Base-by-base conservation (phyloP, 2,329 filamentous ascomycete species). In the Trichoderma harzianum region DNA sequence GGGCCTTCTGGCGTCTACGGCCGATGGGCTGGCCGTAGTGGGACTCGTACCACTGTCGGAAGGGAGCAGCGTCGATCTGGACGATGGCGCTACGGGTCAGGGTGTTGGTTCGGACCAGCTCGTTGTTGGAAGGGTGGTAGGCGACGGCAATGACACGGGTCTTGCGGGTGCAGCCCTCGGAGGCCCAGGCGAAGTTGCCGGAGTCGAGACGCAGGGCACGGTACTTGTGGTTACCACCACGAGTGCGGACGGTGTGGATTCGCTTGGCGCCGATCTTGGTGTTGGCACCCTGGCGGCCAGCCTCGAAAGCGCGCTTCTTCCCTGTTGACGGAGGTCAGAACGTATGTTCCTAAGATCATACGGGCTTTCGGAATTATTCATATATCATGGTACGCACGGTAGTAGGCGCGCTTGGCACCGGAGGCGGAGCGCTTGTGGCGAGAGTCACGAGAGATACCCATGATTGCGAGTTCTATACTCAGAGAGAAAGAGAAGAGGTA, bases 121-220 rank as follows among this genome's bases (percentile, higher is more conserved):
- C 96, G 94, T 99, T 99, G 95, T 99, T 99, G 85, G 95, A 98
- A 76, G 96, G 97, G 88, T 99, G 97, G 93, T 94, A 99, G 84
- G 92, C 92, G 87, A 99, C 97, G 82, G 89, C 94, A 85, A 99
- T 98, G 85, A 99, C 93, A 89, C 97, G 96, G 86, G 93, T 94
- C 92, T 99, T 99, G 91, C 96, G 95, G 87, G 95, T 93, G 86
- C 94, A 89, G 83, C 95, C 95, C 90, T 99, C 96, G 78, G 94
- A 98, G 82, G 93, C 95, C 96, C 96, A 99, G 82, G 95, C 95
- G 88, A 98, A 99, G 92, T 99, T 99, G 84, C 96, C 96, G 78
- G 94, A 92, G 85, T 99, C 96, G 88, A 99, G 93, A 87, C 96
- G 96, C 79, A 99, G 95, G 80, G 92, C 96, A 87, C 96, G 95